Evolutionary conservation across 108 stramenopile species (phyloP), one percentile per base, ranked within the genome.

Genomic region (Cyclotella sp.): DNA sequence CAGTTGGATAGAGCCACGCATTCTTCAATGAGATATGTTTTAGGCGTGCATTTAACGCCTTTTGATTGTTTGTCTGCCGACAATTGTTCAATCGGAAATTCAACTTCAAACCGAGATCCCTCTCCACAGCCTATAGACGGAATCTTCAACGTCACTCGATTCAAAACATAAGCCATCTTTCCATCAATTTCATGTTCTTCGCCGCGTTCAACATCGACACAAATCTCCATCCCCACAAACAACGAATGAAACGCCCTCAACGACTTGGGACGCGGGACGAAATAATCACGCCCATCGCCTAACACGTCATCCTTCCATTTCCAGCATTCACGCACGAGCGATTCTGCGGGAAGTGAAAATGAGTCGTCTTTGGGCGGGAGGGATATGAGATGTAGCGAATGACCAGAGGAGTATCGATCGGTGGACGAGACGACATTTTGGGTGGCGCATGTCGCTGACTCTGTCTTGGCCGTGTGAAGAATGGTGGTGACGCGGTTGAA

Each of bases 211-310:
- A 55, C 40, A 34, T 57, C 7, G 27, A 82, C 66, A 45, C 8
- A 54, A 71, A 70, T 42, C 21, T 57, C 47, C 73, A 79, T 83
- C 45, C 76, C 75, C 0, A 86, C 53, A 43, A 89, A 65, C 30
- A 89, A 52, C 3, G 62, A 63, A 45, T 88, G 86, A 66, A 92
- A 73, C 0, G 87, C 84, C 29, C 51, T 66, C 44, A 94, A 42
- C 26, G 91, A 88, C 58, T 84, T 90, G 18, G 93, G 93, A 44
- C 82, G 70, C 18, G 93, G 93, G 27, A 91, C 84, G 61, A 94
- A 94, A 51, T 85, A 94, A 76, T 94, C 93, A 8, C 91, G 68
- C 29, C 93, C 93, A 79, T 94, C 91, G 11, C 93, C 93, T 46
- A 94, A 75, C 16, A 71, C 84, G 3, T 66, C 40, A 66, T 94